Base-by-base conservation (phyloP, 495 filamentous ascomycete species). In the Xylaria grammica region DNA sequence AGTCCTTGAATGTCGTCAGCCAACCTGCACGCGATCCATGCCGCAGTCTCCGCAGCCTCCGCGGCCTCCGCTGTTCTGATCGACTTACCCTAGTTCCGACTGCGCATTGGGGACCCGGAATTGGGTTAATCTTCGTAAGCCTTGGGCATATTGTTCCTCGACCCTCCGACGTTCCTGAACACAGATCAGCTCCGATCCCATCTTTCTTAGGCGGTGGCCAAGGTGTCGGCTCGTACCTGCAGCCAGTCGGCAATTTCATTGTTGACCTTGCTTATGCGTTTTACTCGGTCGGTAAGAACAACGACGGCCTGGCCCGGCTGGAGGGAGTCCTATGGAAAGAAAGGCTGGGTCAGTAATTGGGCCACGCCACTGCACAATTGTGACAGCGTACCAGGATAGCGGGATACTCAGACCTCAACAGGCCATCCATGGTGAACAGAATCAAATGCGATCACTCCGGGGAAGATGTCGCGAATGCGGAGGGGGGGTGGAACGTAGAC, bases 231-330 rank as follows among this genome's bases (percentile, higher is more conserved):
- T 63, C 80, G 63, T 89, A 98, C 95, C 88, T 95, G 91, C 56
- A 99, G 84, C 91, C 94, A 99, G 78, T 98, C 94, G 69, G 95
- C 94, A 69, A 99, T 92, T 75, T 97, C 91, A 67, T 82, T 75
- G 79, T 99, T 97, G 82, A 96, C 81, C 73, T 87, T 91, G 63
- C 87, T 86, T 71, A 97, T 94, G 72, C 92, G 84, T 75, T 90
- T 90, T 72, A 98, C 85, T 67, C 96, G 91, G 73, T 98, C 94
- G 73, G 89, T 89, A 59, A 99, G 83, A 32, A 93, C 85, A 60
- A 84, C 84, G 32, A 94, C 92, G 58, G 96, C 94, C 80, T 95
- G 92, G 67, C 80, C 82, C 15, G 95, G 96, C 69, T 93, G 87
- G 68, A 99, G 84, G 66, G 87, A 88, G 62, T 87, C 89, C 94